Conservation (phyloP, 202 grass and related monocot species). For the Digitaria exilis region DNA sequence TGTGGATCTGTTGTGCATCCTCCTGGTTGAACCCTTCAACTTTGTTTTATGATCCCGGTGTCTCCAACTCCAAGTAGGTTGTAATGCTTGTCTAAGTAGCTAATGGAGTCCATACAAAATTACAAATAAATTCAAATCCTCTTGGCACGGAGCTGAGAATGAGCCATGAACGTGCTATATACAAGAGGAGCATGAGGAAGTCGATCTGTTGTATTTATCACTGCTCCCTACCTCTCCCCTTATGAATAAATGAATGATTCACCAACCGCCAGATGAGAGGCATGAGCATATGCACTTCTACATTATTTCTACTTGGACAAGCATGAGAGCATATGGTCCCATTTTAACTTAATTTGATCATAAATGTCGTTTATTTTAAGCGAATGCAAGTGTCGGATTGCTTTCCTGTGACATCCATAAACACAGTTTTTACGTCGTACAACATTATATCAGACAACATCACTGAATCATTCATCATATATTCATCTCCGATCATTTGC, state of each 20-base stretch:
- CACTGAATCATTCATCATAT: too few species aligned
- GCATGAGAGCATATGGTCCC: too few species aligned
- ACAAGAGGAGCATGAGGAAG: neutral
- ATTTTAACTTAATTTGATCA: too few species aligned
- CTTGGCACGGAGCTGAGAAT: neutral
- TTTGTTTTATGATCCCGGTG: neutral
- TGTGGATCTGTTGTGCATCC: too few species aligned
- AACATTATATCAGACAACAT: too few species aligned
- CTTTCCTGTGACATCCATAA: too few species aligned
- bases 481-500: too few species aligned
- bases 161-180: neutral
- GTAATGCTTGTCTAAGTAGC: neutral
- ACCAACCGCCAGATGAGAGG: neutral
- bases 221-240: neutral
- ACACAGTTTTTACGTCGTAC: too few species aligned
- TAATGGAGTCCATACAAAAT: neutral
- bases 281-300: neutral
- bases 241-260: neutral
- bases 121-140: neutral
- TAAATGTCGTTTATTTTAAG: too few species aligned
- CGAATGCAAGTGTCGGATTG: too few species aligned
- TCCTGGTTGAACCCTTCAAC: rapidly evolving
- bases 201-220: neutral
- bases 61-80: neutral
- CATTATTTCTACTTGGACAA: too few species aligned